Evolutionary conservation across 2,329 filamentous ascomycete genomes (phyloP), one percentile per base, ranked within the genome.

Genomic region (Ceratocystis destructans): DNA sequence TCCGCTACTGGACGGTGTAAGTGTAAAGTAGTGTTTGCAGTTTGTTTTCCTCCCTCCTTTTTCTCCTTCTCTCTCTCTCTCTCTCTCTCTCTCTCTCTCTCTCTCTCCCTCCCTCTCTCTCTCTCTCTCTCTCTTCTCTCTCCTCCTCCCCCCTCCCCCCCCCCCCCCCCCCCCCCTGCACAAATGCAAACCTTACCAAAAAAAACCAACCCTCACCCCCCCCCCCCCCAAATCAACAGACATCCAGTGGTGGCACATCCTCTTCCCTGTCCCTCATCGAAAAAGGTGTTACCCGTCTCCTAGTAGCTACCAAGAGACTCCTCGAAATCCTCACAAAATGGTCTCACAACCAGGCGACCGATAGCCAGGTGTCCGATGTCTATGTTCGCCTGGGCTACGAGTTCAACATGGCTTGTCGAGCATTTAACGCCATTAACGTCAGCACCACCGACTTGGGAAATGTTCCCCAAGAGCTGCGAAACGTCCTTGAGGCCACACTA

Each of bases 361-460:
- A 99, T 77, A 89, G 87, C 69, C 90, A 97, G 75, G 94, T 99
- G 68, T 97, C 94, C 12, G 94, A 99, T 75, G 94, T 99, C 71
- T 99, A 99, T 74, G 94, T 99, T 68, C 88, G 94, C 69, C 79
- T 99, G 69, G 94, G 94, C 61, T 99, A 99, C 77, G 94, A 99
- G 77, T 99, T 99, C 82, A 99, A 99, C 77, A 94, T 99, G 79
- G 94, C 94, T 33, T 97, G 93, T 76, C 88, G 94, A 66, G 93
- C 94, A 69, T 99, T 99, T 77, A 90, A 90, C 72, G 90, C 92
- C 67, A 99, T 99, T 73, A 94, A 95, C 69, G 94, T 99, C 69
- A 94, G 99, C 72, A 96, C 92, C 1, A 84, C 86, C 31, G 94
- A 99, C 75, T 81, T 99, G 12, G 94, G 94, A 67, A 96, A 96